A percentile compares a stretch with the other conserved stretches of the same genome.
Conservation (phyloP, 805 yeast genomes). For the Candida coquimbonensis region DNA sequence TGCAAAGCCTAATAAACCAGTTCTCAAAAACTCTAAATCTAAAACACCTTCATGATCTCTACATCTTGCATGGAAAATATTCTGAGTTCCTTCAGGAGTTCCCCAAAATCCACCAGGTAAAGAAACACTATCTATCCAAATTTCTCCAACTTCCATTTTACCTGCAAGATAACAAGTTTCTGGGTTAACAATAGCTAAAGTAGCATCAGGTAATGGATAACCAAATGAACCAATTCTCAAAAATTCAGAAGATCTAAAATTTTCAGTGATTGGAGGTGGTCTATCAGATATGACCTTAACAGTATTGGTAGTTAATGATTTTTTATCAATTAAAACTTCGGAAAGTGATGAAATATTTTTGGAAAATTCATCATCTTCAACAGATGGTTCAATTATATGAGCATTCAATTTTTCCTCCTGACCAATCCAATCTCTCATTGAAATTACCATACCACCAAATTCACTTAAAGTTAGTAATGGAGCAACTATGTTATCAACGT, state of each 20-base stretch:
- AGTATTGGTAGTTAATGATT: slow-evolving; percentile 62
- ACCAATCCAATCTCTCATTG: slow-evolving; percentile 88
- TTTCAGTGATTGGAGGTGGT: slow-evolving; percentile 45
- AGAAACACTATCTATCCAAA: slow-evolving; percentile 95
- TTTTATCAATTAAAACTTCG: slow-evolving; percentile 66
- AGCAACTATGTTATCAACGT: slow-evolving; percentile 69
- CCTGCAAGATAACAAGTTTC: slow-evolving; percentile 73
- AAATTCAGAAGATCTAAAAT: slow-evolving; percentile 34
- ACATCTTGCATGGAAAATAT: slow-evolving; percentile 77
- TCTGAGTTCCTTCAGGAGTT: slow-evolving; percentile 55
- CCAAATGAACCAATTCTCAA: slow-evolving; percentile 89
- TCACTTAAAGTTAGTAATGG: slow-evolving; percentile 87
- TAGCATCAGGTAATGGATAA: slow-evolving; percentile 89
- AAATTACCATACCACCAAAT: slow-evolving; percentile 92
- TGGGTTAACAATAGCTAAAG: slow-evolving; percentile 89
- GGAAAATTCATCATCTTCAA: slow-evolving; percentile 30
- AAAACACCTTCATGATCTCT: slow-evolving; percentile 62
- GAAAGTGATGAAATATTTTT: slow-evolving; percentile 32
- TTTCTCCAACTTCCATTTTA: slow-evolving; percentile 83
- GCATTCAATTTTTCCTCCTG: slow-evolving; percentile 57
- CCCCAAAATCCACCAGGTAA: slow-evolving; percentile 88
- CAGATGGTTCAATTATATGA: slow-evolving; percentile 30
- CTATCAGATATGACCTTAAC: slow-evolving; percentile 58
- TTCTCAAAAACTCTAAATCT: slow-evolving; percentile 77
- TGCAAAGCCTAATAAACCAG: slow-evolving; percentile 86